These are phyloP conservation scores for Aureobasidium sp. DNA, from an alignment of 2,329 filamentous ascomycete species.

Conservation along the genomic window DNA sequence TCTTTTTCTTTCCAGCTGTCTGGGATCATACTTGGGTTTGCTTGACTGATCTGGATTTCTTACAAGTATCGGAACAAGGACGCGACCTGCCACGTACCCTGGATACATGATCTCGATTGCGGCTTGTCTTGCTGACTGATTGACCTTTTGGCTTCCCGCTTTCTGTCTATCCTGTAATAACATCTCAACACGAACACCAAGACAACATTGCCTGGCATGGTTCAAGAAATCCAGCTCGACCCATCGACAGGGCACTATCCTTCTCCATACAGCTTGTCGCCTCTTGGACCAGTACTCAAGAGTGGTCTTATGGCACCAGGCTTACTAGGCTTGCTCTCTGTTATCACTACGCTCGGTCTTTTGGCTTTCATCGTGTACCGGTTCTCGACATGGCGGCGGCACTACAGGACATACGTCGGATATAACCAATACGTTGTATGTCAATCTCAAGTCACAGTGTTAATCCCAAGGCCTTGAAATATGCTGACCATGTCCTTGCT, in stretches of 20 bases:
- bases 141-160: background rate
- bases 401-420: conserved; percentile 25
- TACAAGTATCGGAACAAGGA: background rate
- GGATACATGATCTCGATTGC: background rate
- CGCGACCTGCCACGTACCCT: background rate
- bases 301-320: conserved; percentile 26
- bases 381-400: conserved; percentile 25
- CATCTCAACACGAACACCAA: background rate
- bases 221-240: background rate
- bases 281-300: conserved; percentile 20
- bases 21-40: background rate
- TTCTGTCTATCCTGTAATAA: background rate
- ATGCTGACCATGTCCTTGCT: background rate
- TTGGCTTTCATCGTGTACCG: conserved; percentile 26
- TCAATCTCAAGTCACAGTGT: background rate
- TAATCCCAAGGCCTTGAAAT: background rate
- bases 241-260: conserved; percentile 20
- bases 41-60: background rate
- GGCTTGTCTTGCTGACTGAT: background rate
- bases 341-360: conserved; percentile 23
- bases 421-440: conserved; percentile 58
- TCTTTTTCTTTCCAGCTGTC: background rate
- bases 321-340: conserved; percentile 24
- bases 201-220: background rate
- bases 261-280: conserved; percentile 22